These are phyloP conservation scores for Asterella californica DNA, from an alignment of 225 moss, liverwort and hornwort species.

Conservation along the genomic window DNA sequence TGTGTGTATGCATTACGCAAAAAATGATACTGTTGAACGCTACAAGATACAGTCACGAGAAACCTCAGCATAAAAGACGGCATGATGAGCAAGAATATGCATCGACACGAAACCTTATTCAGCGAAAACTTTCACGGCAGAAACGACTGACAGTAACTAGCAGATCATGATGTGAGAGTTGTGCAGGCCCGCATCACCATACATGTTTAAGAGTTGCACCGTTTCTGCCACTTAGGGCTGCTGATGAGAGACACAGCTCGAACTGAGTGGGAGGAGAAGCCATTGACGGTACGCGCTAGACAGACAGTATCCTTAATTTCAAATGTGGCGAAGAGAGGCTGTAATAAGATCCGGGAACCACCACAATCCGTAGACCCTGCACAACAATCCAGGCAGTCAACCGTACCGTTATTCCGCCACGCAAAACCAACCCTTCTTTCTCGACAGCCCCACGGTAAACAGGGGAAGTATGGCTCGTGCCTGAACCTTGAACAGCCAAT, in stretches of 20 bases:
- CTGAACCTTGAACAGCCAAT: background rate
- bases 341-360: constrained; percentile 17
- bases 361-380: constrained; percentile 38
- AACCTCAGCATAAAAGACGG: background rate
- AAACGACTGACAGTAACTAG: background rate
- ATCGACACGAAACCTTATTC: background rate
- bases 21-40: too few relatives aligned
- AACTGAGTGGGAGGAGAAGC: constrained; percentile 34
- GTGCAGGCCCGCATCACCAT: background rate
- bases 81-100: background rate
- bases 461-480: background rate
- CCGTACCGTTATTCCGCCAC: background rate
- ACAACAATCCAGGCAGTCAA: background rate
- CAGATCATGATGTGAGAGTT: background rate
- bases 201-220: constrained; percentile 3
- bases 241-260: constrained; percentile 29
- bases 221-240: constrained; percentile 27
- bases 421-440: background rate
- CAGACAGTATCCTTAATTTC: constrained; percentile 31
- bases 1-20: too few relatives aligned
- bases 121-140: background rate
- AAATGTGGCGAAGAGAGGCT: constrained; percentile 28
- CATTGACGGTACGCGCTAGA: constrained; percentile 35
- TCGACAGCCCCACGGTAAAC: background rate
- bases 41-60: background rate